These are phyloP conservation scores for Nakazawaea wyomingensis DNA, from an alignment of 805 yeast species.

Conservation along the genomic window DNA sequence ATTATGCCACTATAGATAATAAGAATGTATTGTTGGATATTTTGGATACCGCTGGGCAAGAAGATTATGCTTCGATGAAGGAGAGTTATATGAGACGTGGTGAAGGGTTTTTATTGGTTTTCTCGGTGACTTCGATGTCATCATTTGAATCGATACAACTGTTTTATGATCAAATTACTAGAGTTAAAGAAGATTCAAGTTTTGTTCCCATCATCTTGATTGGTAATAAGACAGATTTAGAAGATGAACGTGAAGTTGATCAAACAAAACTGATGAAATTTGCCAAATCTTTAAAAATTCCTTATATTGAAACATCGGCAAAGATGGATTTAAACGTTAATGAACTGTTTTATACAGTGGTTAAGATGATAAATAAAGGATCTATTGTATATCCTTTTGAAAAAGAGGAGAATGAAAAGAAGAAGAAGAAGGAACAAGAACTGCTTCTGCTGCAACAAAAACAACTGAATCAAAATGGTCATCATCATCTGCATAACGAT, in stretches of 20 bases:
- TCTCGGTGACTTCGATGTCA: slow-evolving; percentile 78
- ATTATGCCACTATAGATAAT: slow-evolving; percentile 78
- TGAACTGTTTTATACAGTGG: slow-evolving; percentile 30
- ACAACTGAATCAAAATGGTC: slow-evolving; percentile 14
- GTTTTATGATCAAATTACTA: slow-evolving; percentile 47
- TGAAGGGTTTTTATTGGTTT: slow-evolving; percentile 87
- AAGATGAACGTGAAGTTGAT: slow-evolving; percentile 60
- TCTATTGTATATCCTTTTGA: slow-evolving; percentile 17
- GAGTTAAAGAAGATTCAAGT: slow-evolving; percentile 47
- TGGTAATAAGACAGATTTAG: slow-evolving; percentile 72
- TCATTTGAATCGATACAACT: slow-evolving; percentile 81
- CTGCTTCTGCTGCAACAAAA: slow-evolving; percentile 18
- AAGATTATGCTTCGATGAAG: slow-evolving; percentile 88
- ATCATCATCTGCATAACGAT: neutral
- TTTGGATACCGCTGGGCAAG: slow-evolving; percentile 97
- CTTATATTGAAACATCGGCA: slow-evolving; percentile 90
- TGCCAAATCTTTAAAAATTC: slow-evolving; percentile 62
- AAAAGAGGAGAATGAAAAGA: slow-evolving; percentile 23
- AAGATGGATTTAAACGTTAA: slow-evolving; percentile 81
- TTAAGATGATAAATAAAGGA: slow-evolving; percentile 26
- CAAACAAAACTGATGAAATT: slow-evolving; percentile 53
- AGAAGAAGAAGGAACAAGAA: slow-evolving; percentile 17
- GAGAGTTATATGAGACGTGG: slow-evolving; percentile 97
- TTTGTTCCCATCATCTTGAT: slow-evolving; percentile 73
- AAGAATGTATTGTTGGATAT: slow-evolving; percentile 79